Conservation (phyloP, 2,329 filamentous ascomycete genomes). For the Colletotrichum echinochloae region DNA sequence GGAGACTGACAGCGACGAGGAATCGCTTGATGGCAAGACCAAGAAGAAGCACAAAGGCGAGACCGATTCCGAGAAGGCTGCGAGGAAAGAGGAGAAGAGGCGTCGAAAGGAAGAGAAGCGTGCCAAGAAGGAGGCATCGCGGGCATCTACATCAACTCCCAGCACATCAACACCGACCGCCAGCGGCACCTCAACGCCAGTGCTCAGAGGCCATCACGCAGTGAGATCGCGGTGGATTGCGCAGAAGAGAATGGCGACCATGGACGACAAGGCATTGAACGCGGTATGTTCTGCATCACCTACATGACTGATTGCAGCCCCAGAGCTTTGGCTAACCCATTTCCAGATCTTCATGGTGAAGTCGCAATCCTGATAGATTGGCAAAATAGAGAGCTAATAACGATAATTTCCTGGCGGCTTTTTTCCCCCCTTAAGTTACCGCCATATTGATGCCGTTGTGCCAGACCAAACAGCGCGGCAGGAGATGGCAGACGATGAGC, state of each 20-base stretch:
- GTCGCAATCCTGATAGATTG: slow-evolving; percentile 38
- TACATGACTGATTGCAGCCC: background rate
- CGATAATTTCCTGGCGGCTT: background rate
- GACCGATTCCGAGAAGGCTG: slow-evolving; percentile 53
- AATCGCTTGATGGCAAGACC: slow-evolving; percentile 40
- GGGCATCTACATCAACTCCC: slow-evolving; percentile 44
- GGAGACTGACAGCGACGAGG: slow-evolving; percentile 46
- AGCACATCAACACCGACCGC: slow-evolving; percentile 55
- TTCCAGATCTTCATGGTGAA: slow-evolving; percentile 78
- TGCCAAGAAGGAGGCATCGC: slow-evolving; percentile 52
- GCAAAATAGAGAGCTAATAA: background rate
- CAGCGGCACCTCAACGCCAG: slow-evolving; percentile 59
- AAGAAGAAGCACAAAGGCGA: slow-evolving; percentile 48
- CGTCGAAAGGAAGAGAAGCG: slow-evolving; percentile 56
- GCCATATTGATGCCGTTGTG: background rate
- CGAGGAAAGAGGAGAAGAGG: slow-evolving; percentile 64
- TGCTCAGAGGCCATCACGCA: slow-evolving; percentile 71
- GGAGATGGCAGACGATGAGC: background rate
- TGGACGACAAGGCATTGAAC: slow-evolving; percentile 85
- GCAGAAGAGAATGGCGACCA: slow-evolving; percentile 85
- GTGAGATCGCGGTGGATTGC: slow-evolving; percentile 86
- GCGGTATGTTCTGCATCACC: slow-evolving; percentile 70
- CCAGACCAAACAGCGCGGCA: background rate
- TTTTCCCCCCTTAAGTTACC: background rate
- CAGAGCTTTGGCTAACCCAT: slow-evolving; percentile 41